Base-by-base conservation (phyloP, 495 filamentous ascomycete genomes). In the Trypethelium eluteriae region DNA sequence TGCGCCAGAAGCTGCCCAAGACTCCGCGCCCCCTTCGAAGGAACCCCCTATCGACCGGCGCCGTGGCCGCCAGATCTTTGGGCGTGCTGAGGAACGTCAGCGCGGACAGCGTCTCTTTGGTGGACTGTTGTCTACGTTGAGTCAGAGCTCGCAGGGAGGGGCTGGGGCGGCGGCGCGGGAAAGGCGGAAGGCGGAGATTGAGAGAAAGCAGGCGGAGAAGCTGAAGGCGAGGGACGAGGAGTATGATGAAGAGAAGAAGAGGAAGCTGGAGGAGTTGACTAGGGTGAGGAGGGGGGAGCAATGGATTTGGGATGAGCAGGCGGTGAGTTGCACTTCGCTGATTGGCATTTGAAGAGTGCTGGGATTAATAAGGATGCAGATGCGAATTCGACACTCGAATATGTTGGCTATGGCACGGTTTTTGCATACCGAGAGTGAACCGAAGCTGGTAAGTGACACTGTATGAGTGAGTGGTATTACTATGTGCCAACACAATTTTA, bases 91-190 rank as follows among this genome's bases (percentile, higher is more conserved):
- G 68, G 93, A 97, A 73, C 91, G 88, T 75, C 89, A 89, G 72
- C 89, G 94, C 12, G 92, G 90, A 53, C 88, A 90, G 80, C 83
- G 94, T 64, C 82, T 98, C 72, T 96, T 97, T 78, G 94, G 94
- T 64, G 91, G 87, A 63, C 77, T 96, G 70, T 80, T 96, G 70
- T 91, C 88, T 74, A 93, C 92, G 64, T 85, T 98, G 67, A 93
- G 89, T 74, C 90, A 94, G 81, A 89, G 84, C 70, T 84, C 85
- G 71, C 34, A 18, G 32, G 18, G 53, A 35, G 25, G 53, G 2
- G 44, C 62, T 11, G 50, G 62, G 5, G 82, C 74, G 44, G 79
- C 82, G 59, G 80, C 84, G 71, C 85, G 90, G 72, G 88, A 91
- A 71, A 90, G 85, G 76, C 88, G 87, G 70, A 85, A 93, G 63